phyloP scores from a whole-genome alignment of 371 early-diverging fungal genomes.

The Actinomortierella ambigua region DNA sequence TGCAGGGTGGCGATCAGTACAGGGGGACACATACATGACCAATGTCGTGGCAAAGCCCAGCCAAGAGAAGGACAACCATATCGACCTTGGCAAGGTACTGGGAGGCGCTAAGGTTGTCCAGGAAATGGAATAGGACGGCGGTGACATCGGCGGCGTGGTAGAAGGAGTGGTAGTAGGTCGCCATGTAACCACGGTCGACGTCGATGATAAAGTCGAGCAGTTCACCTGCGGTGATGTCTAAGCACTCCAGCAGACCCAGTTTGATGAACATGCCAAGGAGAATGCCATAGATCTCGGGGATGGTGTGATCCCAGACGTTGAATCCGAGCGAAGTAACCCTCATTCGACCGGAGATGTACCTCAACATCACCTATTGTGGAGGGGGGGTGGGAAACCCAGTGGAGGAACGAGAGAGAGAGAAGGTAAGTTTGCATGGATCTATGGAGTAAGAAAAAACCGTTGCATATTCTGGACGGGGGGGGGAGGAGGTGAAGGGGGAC shows the following conservation, averaged over 20 bases:
- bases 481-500: background rate
- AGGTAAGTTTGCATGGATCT: background rate
- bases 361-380: constrained; percentile 19
- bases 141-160: constrained; percentile 90
- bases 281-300: constrained; percentile 75
- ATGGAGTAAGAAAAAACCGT: background rate
- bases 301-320: constrained; percentile 67
- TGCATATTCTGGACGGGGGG: background rate
- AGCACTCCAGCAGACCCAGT: constrained; percentile 58
- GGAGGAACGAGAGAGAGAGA: background rate
- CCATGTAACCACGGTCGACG: constrained; percentile 78
- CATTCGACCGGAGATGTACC: constrained; percentile 30
- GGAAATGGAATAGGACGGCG: constrained; percentile 76
- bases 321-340: constrained; percentile 56
- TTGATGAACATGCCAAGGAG: constrained; percentile 71
- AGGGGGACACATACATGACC: constrained; percentile 90
- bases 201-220: constrained; percentile 83
- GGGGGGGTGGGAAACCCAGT: too few species aligned
- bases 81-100: constrained; percentile 72
- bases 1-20: too few species aligned
- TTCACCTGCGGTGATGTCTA: constrained; percentile 64
- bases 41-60: constrained; percentile 91
- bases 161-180: constrained; percentile 90
- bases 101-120: constrained; percentile 64
- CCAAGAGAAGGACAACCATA: constrained; percentile 74